Conservation (phyloP, 306 rosid genomes). For the Vigna trinervia region DNA sequence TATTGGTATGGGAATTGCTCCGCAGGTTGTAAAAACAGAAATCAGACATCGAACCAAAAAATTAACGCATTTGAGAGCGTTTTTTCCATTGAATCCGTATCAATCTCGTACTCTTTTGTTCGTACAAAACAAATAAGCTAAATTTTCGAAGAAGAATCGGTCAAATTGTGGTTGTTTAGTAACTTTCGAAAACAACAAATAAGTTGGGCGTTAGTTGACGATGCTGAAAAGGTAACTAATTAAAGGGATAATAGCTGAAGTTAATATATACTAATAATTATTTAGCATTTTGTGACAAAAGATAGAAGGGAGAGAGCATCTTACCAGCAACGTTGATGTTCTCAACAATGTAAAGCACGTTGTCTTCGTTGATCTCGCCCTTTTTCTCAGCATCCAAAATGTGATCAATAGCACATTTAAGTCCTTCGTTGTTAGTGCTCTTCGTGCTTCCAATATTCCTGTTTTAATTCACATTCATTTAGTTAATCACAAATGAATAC, state of each 20-base stretch:
- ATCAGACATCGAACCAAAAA: not conserved
- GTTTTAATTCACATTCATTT: slow-evolving; percentile 18
- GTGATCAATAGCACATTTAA: slow-evolving; percentile 90
- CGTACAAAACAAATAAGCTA: not conserved
- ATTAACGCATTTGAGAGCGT: not conserved
- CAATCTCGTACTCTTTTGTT: not conserved
- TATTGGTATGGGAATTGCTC: too few relatives aligned
- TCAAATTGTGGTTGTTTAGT: not conserved
- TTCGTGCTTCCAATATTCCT: slow-evolving; percentile 72
- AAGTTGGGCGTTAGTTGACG: not conserved
- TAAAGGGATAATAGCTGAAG: not conserved
- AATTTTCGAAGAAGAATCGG: not conserved
- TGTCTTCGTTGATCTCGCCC: slow-evolving; percentile 94
- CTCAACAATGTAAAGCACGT: slow-evolving; percentile 94
- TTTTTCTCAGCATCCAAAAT: slow-evolving; percentile 83
- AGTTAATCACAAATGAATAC: not conserved
- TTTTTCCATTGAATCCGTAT: not conserved
- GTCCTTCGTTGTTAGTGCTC: slow-evolving; percentile 54
- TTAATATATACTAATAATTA: too few relatives aligned
- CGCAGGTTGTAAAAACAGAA: not conserved
- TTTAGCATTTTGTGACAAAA: too few relatives aligned
- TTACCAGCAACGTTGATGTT: slow-evolving; percentile 94
- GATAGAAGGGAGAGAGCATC: not conserved
- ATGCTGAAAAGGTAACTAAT: not conserved
- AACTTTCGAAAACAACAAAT: not conserved